A percentile compares a stretch with the other conserved stretches of the same genome.
Conservation (phyloP, 345 rosid species). For the Bruguiera gymnorhiza region DNA sequence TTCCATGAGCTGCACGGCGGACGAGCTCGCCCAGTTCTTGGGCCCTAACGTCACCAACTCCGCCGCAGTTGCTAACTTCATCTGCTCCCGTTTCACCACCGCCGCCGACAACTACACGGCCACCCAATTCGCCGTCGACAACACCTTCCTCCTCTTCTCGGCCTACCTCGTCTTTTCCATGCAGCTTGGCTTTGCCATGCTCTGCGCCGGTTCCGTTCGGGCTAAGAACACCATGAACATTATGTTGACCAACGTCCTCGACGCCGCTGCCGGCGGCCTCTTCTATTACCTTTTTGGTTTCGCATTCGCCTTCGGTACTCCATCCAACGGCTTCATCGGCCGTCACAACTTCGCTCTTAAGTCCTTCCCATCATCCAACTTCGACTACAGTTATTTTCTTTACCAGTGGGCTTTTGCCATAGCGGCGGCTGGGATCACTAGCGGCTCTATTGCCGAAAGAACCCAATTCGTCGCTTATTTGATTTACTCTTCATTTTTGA, state of each 20-base stretch:
- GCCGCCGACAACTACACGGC: constrained; percentile 39
- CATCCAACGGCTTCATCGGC: constrained; percentile 81
- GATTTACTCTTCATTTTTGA: constrained; percentile 74
- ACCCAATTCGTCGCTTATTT: constrained; percentile 85
- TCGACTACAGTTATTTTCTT: constrained; percentile 71
- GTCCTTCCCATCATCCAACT: constrained; percentile 21
- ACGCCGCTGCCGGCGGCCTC: constrained; percentile 85
- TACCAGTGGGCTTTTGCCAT: constrained; percentile 97
- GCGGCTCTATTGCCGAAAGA: constrained; percentile 90
- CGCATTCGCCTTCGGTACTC: constrained; percentile 82
- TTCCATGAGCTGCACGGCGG: constrained; percentile 36
- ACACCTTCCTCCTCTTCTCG: constrained; percentile 85
- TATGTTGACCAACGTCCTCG: constrained; percentile 94
- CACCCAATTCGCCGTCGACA: constrained; percentile 65
- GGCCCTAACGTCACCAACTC: constrained; percentile 55
- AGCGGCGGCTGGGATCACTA: constrained; percentile 91
- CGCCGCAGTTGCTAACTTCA: constrained; percentile 50
- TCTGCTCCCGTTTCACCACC: constrained; percentile 44
- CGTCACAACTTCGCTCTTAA: constrained; percentile 61
- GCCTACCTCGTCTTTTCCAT: constrained; percentile 89
- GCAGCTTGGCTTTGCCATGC: constrained; percentile 97
- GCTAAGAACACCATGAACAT: constrained; percentile 95
- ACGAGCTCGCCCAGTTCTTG: constrained; percentile 38
- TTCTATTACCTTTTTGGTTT: constrained; percentile 88
- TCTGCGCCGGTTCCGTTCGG: constrained; percentile 92